These are phyloP conservation scores for Lipomyces starkeyi DNA, from an alignment of 805 yeast species.

Conservation along the genomic window DNA sequence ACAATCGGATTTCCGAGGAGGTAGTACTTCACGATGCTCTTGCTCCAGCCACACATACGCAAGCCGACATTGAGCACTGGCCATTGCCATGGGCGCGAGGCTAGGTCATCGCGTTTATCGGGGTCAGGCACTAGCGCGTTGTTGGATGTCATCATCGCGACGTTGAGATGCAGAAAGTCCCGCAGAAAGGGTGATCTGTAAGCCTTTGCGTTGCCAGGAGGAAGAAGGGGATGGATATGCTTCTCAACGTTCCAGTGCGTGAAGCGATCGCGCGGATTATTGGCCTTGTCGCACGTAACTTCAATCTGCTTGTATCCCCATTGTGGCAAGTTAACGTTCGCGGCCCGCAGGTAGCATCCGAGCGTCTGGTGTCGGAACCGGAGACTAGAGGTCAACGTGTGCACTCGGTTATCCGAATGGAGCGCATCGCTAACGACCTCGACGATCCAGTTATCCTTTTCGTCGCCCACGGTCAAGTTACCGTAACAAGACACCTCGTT, in stretches of 20 bases:
- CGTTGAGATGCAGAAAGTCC: slow-evolving; percentile 73
- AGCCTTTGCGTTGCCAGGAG: slow-evolving; percentile 49
- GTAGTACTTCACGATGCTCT: slow-evolving; percentile 61
- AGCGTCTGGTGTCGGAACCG: slow-evolving; percentile 70
- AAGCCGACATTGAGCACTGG: slow-evolving; percentile 71
- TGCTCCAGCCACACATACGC: slow-evolving; percentile 78
- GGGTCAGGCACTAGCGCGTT: slow-evolving; percentile 80
- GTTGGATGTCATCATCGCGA: slow-evolving; percentile 83
- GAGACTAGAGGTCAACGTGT: slow-evolving; percentile 84
- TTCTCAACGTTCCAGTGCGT: slow-evolving; percentile 85
- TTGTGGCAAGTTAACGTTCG: slow-evolving; percentile 81
- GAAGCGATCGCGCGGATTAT: slow-evolving; percentile 60
- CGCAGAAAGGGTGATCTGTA: slow-evolving; percentile 63
- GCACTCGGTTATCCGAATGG: slow-evolving; percentile 63
- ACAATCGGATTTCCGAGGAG: slow-evolving; percentile 68
- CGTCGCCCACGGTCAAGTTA: slow-evolving; percentile 69
- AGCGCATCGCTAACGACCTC: slow-evolving; percentile 68
- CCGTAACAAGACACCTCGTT: slow-evolving; percentile 93
- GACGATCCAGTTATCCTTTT: slow-evolving; percentile 87
- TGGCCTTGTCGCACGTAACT: slow-evolving; percentile 68
- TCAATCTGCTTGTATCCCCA: slow-evolving; percentile 99
- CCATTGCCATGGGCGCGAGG: slow-evolving; percentile 86
- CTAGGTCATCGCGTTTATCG: slow-evolving; percentile 72
- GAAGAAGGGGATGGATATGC: slow-evolving; percentile 60
- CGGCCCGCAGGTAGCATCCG: slow-evolving; percentile 84